Base-by-base conservation (phyloP, 257 asterid genomes). In the Plantago elongata region DNA sequence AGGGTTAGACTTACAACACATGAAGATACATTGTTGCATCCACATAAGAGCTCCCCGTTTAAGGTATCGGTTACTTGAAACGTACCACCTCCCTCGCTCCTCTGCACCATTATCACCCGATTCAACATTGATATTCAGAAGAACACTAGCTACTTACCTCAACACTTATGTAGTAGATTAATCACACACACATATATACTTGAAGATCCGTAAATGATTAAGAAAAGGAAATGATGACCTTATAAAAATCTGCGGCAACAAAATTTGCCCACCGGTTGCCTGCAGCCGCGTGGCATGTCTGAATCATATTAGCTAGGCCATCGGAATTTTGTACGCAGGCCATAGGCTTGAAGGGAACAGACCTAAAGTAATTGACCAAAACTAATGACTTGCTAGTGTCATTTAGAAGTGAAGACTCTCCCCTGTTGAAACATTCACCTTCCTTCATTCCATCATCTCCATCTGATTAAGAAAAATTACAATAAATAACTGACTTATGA, bases 31-130 rank as follows among this genome's bases (percentile, higher is more conserved):
- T 86, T 85, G 9, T 83, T 66, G 80, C 89, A 73, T 6, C 87
- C 78, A 58, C 97, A 89, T 52, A 89, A 70, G 8, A 84, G 82
- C 72, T 79, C 85, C 60, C 97, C 97, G 54, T 83, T 89, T 1
- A 81, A 75, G 17, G 60, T 51, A 67, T 89, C 97, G 45, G 80
- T 67, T 0, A 95, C 86, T 62, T 69, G 62, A 70, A 89, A 89
- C 49, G 91, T 14, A 30, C 97, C 97, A 18, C 95, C 97, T 37
- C 97, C 94, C 44, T 81, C 82, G 45, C 97, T 89, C 72, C 95
- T 84, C 97, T 89, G 68, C 78, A 75, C 51, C 18, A 54, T 1
- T 12, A 62, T 14, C 22, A 44, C 9, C 4, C 2, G 11, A 11
- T 12, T 51, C 1, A 13, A 45, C 9, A 5, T 22, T 0, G 17